Evolutionary conservation across 306 rosid genomes (phyloP), one percentile per base, ranked within the genome.

Genomic region (Delonix regia): DNA sequence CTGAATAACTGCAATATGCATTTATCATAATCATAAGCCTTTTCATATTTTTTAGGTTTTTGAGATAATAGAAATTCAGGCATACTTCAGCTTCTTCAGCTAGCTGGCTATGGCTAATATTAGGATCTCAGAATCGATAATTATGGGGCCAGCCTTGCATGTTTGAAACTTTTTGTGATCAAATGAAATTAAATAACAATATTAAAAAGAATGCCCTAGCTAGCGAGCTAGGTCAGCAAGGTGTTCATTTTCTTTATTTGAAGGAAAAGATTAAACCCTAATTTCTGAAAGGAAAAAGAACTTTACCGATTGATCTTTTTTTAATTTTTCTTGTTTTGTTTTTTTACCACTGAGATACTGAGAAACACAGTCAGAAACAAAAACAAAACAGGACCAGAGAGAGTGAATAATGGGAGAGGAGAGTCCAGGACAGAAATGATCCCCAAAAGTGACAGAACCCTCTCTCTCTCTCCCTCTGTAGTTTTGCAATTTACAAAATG

Each of bases 361-460:
- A 34, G 69, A 27, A 59, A 59, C 9, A 59, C n/a, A 25, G 28
- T 25, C 65, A 59, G 47, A 39, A 39, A 65, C 12, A 68, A 68
- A 68, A 15, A 22, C 19, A 6, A 16, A 0, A 38, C 18, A 48
- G 68, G 68, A 33, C 42, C 44, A 33, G 68, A 41, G 53, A 41
- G 59, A 45, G 49, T 42, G 42, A 27, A 9, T 57, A 45, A 69
- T 27, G 42, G 59, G 60, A 14, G 49, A 14, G 49, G 1, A 25
- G 56, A 1, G 9, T n/a, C 44, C 69, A 41, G 61, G 42, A 56
- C 18, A 16, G 52, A 75, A 61, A 55, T 25, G 59, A 69, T n/a
- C 69, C 70, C 41, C 78, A 16, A 74, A 74, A 74, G 67, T 30
- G 60, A 36, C 60, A 25, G 38, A 66, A 57, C 45, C 36, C 36